Conservation (phyloP, 495 filamentous ascomycete species). For the Neurospora sp. region DNA sequence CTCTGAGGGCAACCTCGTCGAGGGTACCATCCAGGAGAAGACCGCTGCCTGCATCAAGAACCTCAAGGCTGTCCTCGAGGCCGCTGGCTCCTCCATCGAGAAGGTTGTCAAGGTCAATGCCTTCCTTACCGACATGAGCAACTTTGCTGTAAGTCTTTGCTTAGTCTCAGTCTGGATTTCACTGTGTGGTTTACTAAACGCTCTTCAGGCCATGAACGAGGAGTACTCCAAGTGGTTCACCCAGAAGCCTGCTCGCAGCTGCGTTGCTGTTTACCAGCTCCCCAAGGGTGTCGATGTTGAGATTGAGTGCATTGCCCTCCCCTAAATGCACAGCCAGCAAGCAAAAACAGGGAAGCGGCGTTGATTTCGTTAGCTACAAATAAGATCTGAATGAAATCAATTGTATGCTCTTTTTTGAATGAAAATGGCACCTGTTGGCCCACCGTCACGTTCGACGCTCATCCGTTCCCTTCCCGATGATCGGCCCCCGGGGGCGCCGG, state of each 20-base stretch:
- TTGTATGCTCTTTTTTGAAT: not conserved
- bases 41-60: constrained; percentile 67
- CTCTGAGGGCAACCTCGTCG: constrained; percentile 58
- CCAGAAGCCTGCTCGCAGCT: constrained; percentile 85
- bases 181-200: constrained; percentile 2
- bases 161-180: not conserved
- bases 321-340: constrained; percentile 25
- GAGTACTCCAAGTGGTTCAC: constrained; percentile 81
- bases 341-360: not conserved
- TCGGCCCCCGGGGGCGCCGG: not conserved
- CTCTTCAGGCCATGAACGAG: constrained; percentile 60
- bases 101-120: constrained; percentile 75
- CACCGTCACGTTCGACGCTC: not conserved
- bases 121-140: constrained; percentile 74
- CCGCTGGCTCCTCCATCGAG: constrained; percentile 62
- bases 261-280: constrained; percentile 80
- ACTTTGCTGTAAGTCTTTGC: constrained; percentile 47
- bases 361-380: constrained; percentile 5
- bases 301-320: constrained; percentile 83
- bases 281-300: constrained; percentile 86
- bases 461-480: not conserved
- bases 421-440: not conserved
- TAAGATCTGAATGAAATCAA: not conserved
- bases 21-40: constrained; percentile 67
- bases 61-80: constrained; percentile 64